Conservation (phyloP, 2,329 filamentous ascomycete species). For the Chrysoporthe cubensis region DNA sequence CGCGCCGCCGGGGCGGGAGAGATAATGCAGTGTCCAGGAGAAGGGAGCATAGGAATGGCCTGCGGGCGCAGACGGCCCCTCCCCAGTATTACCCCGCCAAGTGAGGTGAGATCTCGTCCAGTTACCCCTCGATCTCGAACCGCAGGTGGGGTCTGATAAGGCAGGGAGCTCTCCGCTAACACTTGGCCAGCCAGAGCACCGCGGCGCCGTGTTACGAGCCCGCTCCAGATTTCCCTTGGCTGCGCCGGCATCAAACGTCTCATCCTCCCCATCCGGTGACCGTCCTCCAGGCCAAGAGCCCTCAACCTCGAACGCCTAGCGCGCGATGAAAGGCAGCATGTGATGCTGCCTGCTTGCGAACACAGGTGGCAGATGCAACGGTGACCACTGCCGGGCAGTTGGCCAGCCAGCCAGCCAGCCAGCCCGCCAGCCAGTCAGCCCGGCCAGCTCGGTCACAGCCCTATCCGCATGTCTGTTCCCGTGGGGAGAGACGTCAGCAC, state of each 20-base stretch:
- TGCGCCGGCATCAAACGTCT: conserved; percentile 3
- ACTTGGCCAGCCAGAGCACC: background rate
- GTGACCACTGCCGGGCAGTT: background rate
- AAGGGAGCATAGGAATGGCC: background rate
- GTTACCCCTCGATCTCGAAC: conserved; percentile 8
- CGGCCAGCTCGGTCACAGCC: background rate
- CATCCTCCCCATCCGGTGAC: conserved; percentile 3
- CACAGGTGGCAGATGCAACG: background rate
- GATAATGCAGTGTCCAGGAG: conserved; percentile 21
- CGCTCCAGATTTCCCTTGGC: background rate
- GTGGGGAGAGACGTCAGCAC: conserved; percentile 1
- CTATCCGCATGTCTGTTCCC: background rate
- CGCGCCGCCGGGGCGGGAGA: background rate
- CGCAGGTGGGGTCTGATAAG: conserved; percentile 1
- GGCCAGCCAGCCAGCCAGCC: background rate
- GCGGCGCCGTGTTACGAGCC: background rate
- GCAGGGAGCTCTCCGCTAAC: background rate
- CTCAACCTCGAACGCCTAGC: conserved; percentile 8
- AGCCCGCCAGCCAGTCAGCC: background rate
- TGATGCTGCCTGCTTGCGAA: background rate
- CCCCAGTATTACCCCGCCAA: conserved; percentile 9
- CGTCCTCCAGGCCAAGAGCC: background rate
- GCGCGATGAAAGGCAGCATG: background rate
- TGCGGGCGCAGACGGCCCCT: background rate
- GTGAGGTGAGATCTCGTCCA: conserved; percentile 14